These are phyloP conservation scores for Cordia subcordata DNA, from an alignment of 257 asterid species.

Conservation along the genomic window DNA sequence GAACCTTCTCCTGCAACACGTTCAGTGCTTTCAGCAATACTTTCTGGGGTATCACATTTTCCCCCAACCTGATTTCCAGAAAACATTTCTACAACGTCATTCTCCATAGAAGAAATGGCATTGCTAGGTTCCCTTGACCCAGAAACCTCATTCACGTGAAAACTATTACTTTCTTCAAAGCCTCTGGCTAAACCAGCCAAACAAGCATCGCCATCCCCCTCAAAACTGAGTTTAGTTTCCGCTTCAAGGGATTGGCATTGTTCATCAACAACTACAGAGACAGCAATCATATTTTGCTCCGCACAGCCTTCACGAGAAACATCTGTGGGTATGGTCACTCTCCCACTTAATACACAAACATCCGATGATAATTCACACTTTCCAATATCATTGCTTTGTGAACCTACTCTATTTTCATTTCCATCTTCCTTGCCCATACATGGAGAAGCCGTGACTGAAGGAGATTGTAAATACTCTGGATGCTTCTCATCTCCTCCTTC, in stretches of 20 bases:
- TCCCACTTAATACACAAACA: constrained; percentile 11
- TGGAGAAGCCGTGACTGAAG: constrained; percentile 21
- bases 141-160: constrained; percentile 13
- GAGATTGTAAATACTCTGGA: constrained; percentile 13
- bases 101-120: constrained; percentile 11
- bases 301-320: constrained; percentile 14
- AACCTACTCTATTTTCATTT: constrained; percentile 12
- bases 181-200: constrained; percentile 24
- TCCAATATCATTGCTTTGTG: constrained; percentile 21
- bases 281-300: constrained; percentile 10
- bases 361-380: constrained; percentile 14
- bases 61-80: constrained; percentile 12
- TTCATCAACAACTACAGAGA: constrained; percentile 22
- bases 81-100: constrained; percentile 12
- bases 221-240: constrained; percentile 12
- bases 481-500: not conserved
- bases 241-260: constrained; percentile 18
- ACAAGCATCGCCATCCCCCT: constrained; percentile 18
- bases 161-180: constrained; percentile 7
- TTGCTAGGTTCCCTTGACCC: constrained; percentile 20
- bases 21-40: constrained; percentile 7
- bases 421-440: constrained; percentile 21
- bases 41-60: constrained; percentile 14
- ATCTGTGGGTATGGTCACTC: constrained; percentile 12
- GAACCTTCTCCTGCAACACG: constrained; percentile 15